These are phyloP conservation scores for Remersonia thermophila DNA, from an alignment of 2,329 filamentous ascomycete genomes.

Conservation along the genomic window DNA sequence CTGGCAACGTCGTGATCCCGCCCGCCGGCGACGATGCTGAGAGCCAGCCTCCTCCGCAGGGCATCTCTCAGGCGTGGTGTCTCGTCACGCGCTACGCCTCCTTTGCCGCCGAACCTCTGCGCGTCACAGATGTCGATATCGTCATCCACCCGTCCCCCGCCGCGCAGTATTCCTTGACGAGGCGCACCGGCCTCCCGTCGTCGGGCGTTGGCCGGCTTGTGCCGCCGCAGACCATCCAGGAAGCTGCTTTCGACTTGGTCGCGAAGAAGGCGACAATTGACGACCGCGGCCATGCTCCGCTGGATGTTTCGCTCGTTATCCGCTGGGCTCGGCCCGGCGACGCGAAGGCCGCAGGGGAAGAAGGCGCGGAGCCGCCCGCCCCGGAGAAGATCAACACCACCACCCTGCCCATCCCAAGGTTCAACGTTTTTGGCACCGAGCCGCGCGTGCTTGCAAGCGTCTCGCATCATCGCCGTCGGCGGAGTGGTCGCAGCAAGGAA, in stretches of 20 bases:
- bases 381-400: conserved; percentile 43
- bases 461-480: conserved; percentile 26
- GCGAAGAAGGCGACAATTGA: conserved; percentile 69
- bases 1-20: conserved; percentile 33
- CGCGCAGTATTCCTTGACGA: conserved; percentile 36
- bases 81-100: conserved; percentile 63
- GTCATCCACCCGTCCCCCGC: conserved; percentile 9
- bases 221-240: conserved; percentile 54
- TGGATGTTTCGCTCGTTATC: conserved; percentile 66
- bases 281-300: conserved; percentile 60
- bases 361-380: conserved; percentile 1
- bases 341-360: conserved; percentile 1
- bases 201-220: conserved; percentile 38
- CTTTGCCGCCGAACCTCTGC: conserved; percentile 61
- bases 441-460: conserved; percentile 65
- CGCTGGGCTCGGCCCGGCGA: conserved; percentile 48
- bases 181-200: conserved; percentile 18
- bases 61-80: conserved; percentile 71
- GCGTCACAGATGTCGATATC: conserved; percentile 46
- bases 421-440: conserved; percentile 70
- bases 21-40: conserved; percentile 19
- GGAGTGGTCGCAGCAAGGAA: neutral
- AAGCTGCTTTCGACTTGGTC: conserved; percentile 60
- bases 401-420: conserved; percentile 63
- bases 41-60: conserved; percentile 28